Percentiles rank a stretch among this genome's conserved stretches.
These are phyloP conservation scores for Dioscorea zingiberensis DNA, from an alignment of 106 monocot genomes.

Conservation along the genomic window DNA sequence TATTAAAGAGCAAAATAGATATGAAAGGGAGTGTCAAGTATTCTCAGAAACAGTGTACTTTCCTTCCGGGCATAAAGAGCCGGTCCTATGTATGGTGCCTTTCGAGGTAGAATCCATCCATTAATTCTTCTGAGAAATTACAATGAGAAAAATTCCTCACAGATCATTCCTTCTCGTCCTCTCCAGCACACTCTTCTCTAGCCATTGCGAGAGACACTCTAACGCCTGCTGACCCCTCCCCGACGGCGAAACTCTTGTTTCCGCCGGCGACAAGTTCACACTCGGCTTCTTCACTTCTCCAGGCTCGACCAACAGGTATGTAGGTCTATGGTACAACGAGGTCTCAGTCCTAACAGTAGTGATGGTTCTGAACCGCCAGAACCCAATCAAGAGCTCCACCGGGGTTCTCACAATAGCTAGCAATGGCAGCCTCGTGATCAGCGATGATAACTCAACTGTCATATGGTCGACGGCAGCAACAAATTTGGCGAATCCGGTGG, in stretches of 20 bases:
- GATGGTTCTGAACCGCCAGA: conserved; percentile 34
- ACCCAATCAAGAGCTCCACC: conserved; percentile 12
- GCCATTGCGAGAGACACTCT: conserved; percentile 5
- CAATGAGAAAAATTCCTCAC: background rate
- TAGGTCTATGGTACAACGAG: conserved; percentile 36
- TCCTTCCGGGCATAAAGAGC: too few relatives aligned
- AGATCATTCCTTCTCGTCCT: conserved; percentile 1
- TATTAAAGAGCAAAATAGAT: too few relatives aligned
- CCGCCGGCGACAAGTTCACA: conserved; percentile 18
- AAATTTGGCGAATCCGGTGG: background rate
- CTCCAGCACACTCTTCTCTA: conserved; percentile 1
- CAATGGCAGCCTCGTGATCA: conserved; percentile 20
- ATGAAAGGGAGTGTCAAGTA: too few relatives aligned
- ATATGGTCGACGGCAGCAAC: background rate
- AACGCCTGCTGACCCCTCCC: conserved; percentile 2
- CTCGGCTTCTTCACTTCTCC: conserved; percentile 43
- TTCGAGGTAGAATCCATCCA: too few relatives aligned
- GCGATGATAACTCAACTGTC: background rate
- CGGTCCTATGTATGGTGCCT: too few relatives aligned
- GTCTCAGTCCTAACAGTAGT: conserved; percentile 10
- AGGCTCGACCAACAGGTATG: conserved; percentile 12
- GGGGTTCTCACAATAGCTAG: background rate
- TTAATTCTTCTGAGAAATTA: too few relatives aligned
- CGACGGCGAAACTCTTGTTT: conserved; percentile 13
- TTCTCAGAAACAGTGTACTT: too few relatives aligned